Conservation (phyloP, 371 early-diverging fungal genomes). For the Lichtheimia hyalospora region DNA sequence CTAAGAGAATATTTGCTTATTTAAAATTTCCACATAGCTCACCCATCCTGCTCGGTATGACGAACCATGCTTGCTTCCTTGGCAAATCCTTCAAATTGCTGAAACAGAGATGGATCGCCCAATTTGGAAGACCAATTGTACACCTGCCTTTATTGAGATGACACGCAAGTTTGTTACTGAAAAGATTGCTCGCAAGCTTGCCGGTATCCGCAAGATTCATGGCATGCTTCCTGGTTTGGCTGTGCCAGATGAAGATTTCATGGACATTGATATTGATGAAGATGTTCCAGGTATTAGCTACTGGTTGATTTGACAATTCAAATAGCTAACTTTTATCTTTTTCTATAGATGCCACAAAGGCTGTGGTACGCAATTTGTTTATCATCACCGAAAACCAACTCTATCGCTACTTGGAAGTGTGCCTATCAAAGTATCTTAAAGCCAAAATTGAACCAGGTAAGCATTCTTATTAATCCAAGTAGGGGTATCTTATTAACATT, state of each 20-base stretch:
- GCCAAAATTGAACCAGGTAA: slow-evolving; percentile 92
- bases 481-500: not conserved
- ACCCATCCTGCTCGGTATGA: slow-evolving; percentile 27
- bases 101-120: slow-evolving; percentile 48
- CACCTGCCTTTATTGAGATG: slow-evolving; percentile 67
- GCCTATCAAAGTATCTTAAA: slow-evolving; percentile 80
- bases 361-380: slow-evolving; percentile 64
- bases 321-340: not conserved
- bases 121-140: slow-evolving; percentile 63
- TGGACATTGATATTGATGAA: slow-evolving; percentile 65
- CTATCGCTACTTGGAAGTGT: slow-evolving; percentile 72
- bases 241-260: slow-evolving; percentile 63
- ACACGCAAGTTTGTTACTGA: slow-evolving; percentile 52
- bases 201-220: slow-evolving; percentile 43
- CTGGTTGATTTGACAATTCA: not conserved
- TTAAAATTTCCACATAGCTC: slow-evolving; percentile 18
- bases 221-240: slow-evolving; percentile 56
- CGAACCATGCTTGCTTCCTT: slow-evolving; percentile 60
- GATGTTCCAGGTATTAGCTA: slow-evolving; percentile 30
- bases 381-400: slow-evolving; percentile 78
- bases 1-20: not conserved
- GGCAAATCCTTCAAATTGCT: slow-evolving; percentile 66
- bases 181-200: slow-evolving; percentile 56
- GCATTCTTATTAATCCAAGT: slow-evolving; percentile 3
- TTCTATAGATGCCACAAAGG: slow-evolving; percentile 40